phyloP scores from a whole-genome alignment of 2,329 filamentous ascomycete species.

The Monilinia vaccinii-corymbosi region DNA sequence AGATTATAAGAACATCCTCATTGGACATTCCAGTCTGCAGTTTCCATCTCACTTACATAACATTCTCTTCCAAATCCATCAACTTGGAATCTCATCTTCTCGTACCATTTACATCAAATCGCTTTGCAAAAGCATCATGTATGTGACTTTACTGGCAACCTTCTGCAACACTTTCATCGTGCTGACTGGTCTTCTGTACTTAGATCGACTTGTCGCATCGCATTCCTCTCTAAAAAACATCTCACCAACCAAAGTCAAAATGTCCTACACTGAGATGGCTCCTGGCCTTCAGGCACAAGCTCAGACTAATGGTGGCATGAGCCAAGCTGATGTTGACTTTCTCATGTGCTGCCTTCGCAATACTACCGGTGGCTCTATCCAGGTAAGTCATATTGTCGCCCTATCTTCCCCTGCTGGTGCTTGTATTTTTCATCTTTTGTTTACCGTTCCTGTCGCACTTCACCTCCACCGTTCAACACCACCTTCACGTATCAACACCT shows the following conservation, averaged over 20 bases:
- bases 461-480: background rate
- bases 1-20: background rate
- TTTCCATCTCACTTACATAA: background rate
- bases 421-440: background rate
- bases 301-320: conserved; percentile 10
- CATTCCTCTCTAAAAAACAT: background rate
- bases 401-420: background rate
- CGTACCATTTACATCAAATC: background rate
- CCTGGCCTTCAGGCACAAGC: background rate
- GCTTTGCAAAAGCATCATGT: background rate
- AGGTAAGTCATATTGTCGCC: conserved; percentile 14
- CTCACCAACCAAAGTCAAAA: background rate
- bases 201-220: background rate
- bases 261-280: conserved; percentile 1
- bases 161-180: background rate
- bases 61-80: background rate
- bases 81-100: background rate
- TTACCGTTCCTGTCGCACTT: background rate
- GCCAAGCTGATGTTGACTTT: conserved; percentile 18
- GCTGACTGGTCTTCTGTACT: background rate
- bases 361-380: conserved; percentile 14
- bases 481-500: background rate
- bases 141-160: background rate
- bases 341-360: conserved; percentile 22
- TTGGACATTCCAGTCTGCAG: background rate